Evolutionary conservation across 768 basidiomycete genomes (phyloP), one percentile per base, ranked within the genome.

Genomic region (Macrocybe gigantea): DNA sequence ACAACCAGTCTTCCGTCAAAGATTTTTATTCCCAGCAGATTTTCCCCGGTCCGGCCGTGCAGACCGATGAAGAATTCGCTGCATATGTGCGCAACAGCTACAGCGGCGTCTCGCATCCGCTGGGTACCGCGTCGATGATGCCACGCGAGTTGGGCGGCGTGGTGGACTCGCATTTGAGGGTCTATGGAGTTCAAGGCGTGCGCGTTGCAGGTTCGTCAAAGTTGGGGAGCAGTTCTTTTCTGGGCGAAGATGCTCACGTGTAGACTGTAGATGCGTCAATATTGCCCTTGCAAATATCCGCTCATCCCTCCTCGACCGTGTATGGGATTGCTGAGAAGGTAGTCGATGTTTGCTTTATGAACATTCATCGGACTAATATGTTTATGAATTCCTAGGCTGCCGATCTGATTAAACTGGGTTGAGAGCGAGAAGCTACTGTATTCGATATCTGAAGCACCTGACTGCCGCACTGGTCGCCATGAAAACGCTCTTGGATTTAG

Each of bases 91-190:
- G 35, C 6, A 54, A 47, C 3, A 29, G n/a, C 1, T 43, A 49
- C 13, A n/a, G 34, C n/a, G 48, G 48, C 9, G 44, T 48, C 1
- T 57, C 46, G 31, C 60, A 64, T 43, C 61, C 55, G 14, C 49
- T 57, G 33, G 56, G 63, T 6, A 64, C 65, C 5, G 56, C 58
- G 5, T 49, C 62, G 13, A 66, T 69, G 65, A 49, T 64, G 8
- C 64, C 68, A n/a, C 52, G 47, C n/a, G 56, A 58, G 22, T 48
- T 54, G 33, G 68, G 68, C n/a, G 67, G 67, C 30, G 65, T 65
- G 11, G 65, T 70, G 34, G 61, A 65, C 45, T 41, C 54, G 2
- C 41, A 55, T 9, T 50, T 70, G 12, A 56, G 49, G 37, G 66
- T 69, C 2, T 69, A 58, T 37, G 57, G 57, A 2, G 54, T 51